Base-by-base conservation (phyloP, 2,329 filamentous ascomycete genomes). In the Fusarium sp. region DNA sequence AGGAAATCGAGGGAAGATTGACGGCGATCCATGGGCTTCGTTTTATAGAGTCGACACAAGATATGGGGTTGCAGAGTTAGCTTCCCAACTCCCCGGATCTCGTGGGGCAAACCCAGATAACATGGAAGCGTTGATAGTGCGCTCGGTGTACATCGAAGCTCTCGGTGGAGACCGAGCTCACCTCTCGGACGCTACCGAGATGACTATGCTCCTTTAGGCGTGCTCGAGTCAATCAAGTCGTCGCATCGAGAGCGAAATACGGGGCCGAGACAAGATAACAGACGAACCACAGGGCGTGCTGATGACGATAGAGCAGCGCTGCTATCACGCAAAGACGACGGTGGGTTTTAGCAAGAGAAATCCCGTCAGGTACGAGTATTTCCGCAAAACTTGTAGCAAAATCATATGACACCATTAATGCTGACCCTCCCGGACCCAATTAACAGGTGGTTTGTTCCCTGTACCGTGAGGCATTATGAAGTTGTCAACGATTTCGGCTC, bases 101-200 rank as follows among this genome's bases (percentile, higher is more conserved):
- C 30, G 52, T 56, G 52, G 52, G 32, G 32, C 32, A 35, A 25
- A 18, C 34, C 14, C 20, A 58, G 56, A 58, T 58, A 58, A 25
- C 34, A 37, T 20, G 14, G 54, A 23, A 34, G 14, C 34, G 23
- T 20, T 60, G 63, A 60, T 66, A 66, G 30, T 58, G 30, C 6
- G 27, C 54, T 58, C 56, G 56, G 56, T 58, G 32, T 58, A 39
- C 54, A 30, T 58, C 32, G 35, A 52, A 58, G 63, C 16, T 48
- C 41, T 60, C 54, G 63, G 63, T 32, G 11, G 13, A 11, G 10
- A 18, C 63, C 63, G 63, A 66, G 54, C 20, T 48, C 56, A 32
- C 23, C 27, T 25, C 20, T 58, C 62, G 62, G 62, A 27, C 62
- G 62, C 50, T 27, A 48, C 62, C 62, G 62, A 65, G 50, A 6